These are phyloP conservation scores for Erythrobasidium hasegawianum DNA, from an alignment of 1,284 basidiomycete species.

Conservation along the genomic window DNA sequence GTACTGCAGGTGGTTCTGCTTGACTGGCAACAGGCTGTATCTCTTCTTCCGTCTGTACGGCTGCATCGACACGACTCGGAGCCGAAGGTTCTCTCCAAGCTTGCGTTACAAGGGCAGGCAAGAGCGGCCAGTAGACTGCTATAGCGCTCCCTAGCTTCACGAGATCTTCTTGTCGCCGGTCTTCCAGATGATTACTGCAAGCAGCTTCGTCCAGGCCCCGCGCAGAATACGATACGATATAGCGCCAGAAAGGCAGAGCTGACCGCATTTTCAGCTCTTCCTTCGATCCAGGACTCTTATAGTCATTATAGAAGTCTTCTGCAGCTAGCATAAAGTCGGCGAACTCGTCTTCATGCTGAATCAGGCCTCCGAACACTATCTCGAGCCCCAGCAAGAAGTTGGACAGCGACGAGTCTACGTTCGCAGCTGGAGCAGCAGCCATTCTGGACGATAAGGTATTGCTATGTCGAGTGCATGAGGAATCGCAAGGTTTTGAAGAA, in stretches of 20 bases:
- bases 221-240: slow-evolving; percentile 14
- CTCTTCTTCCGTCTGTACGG: slow-evolving; percentile 2
- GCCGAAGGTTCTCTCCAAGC: neutral
- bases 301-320: slow-evolving; percentile 20
- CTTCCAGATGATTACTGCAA: neutral
- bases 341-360: slow-evolving; percentile 5
- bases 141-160: slow-evolving; percentile 5
- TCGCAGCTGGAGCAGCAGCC: neutral
- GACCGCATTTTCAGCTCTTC: neutral
- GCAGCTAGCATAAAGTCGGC: slow-evolving; percentile 8
- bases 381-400: slow-evolving; percentile 24
- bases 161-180: neutral
- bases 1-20: neutral
- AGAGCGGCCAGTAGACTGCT: slow-evolving; percentile 21
- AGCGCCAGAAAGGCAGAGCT: slow-evolving; percentile 27
- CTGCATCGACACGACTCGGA: neutral
- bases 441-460: too few relatives aligned
- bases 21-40: too few relatives aligned
- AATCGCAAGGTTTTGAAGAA: too few relatives aligned
- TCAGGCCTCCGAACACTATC: slow-evolving; percentile 5
- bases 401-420: neutral
- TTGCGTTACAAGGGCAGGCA: slow-evolving; percentile 1
- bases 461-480: too few relatives aligned
- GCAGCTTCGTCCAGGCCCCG: slow-evolving; percentile 20
- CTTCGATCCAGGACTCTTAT: neutral